Base-by-base conservation (phyloP, 2,329 filamentous ascomycete species). In the Aspergillus puulaauensis region DNA sequence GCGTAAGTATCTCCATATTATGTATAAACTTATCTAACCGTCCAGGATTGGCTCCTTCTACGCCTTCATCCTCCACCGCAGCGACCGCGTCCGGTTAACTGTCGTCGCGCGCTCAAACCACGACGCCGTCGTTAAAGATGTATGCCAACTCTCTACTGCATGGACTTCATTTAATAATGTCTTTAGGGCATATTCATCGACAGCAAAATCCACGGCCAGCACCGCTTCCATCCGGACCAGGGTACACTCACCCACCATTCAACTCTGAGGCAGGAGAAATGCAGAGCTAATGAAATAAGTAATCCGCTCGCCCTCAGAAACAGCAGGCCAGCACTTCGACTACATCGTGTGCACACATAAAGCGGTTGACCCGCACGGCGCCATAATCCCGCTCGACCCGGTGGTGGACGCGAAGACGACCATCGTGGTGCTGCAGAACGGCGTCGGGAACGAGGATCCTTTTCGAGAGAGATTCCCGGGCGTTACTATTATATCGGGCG, bases 41-140 rank as follows among this genome's bases (percentile, higher is more conserved):
- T 21, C 4, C 46, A 84, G 82, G 0, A 84, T 85, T 52, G 83
- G 83, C 27, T 83, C 81, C 2, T 85, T 85, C 61, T 85, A 85
- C 63, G 79, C 81, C 7, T 85, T 84, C 58, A 78, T 85, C 37
- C 64, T 84, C 0, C 77, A 73, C 52, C 76, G 79, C 2, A 72
- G 68, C 33, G 61, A 74, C 3, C 70, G 69, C 21, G 75, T 80
- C 8, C 71, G 70, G 5, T 58, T 80, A 15, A 77, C 75, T 0
- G 77, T 79, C 0, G 73, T 78, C 12, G 78, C 77, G 8, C 73
- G 78, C 57, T 80, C 78, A 1, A 80, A 80, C 52, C 79, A 79
- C 47, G 72, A 78, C 5, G 75, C 72, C 7, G 76, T 80, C 3
- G 70, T 73, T 23, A 58, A 66, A 12, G 70, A 78, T 60, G 77